Conservation (phyloP, 2,329 filamentous ascomycete genomes). For the Davidsoniella virescens region DNA sequence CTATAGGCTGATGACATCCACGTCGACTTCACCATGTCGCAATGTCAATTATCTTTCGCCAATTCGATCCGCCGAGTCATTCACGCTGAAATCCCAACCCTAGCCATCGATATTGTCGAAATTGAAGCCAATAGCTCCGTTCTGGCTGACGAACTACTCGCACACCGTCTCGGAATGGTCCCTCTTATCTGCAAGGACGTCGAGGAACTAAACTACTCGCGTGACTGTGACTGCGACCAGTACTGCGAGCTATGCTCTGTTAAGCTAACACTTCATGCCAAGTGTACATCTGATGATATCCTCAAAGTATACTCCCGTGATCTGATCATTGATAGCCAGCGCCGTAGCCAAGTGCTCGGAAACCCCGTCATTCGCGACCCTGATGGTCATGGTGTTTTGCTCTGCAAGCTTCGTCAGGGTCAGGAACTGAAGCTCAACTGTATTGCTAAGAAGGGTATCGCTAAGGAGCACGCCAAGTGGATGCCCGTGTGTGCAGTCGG, state of each 20-base stretch:
- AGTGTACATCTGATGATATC: conserved; percentile 69
- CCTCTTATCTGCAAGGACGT: conserved; percentile 75
- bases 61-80: conserved; percentile 85
- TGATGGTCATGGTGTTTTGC: conserved; percentile 65
- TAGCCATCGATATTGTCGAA: conserved; percentile 89
- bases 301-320: conserved; percentile 93
- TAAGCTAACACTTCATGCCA: conserved; percentile 66
- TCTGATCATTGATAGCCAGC: conserved; percentile 53
- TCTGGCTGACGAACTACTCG: conserved; percentile 87
- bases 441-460: conserved; percentile 94
- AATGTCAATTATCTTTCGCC: conserved; percentile 78
- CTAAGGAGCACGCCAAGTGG: conserved; percentile 98
- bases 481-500: conserved; percentile 80
- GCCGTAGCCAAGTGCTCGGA: conserved; percentile 60
- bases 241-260: conserved; percentile 89
- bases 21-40: conserved; percentile 82
- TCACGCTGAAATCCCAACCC: conserved; percentile 82
- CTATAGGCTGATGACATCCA: conserved; percentile 58
- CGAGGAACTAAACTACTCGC: conserved; percentile 68
- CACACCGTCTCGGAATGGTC: conserved; percentile 78
- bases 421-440: conserved; percentile 85
- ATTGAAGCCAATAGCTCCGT: conserved; percentile 90
- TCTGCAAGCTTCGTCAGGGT: conserved; percentile 76
- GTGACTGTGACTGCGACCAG: conserved; percentile 92
- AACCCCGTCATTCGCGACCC: conserved; percentile 71